phyloP scores from a whole-genome alignment of 2,329 filamentous ascomycete species.

The Macrophomina phaseolina region DNA sequence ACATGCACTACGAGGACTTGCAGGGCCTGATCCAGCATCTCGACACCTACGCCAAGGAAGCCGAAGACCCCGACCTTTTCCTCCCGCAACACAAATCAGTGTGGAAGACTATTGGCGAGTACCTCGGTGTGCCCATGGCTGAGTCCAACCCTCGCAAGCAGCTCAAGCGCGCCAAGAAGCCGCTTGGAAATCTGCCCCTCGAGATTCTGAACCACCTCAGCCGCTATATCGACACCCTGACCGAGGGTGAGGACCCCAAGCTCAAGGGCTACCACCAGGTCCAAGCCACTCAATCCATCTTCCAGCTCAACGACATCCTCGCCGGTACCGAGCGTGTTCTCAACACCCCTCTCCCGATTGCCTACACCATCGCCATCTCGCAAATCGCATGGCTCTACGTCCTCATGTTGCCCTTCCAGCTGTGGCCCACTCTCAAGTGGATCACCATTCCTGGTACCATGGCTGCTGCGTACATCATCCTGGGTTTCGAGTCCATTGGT shows the following conservation, averaged over 20 bases:
- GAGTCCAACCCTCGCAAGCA: conserved; percentile 78
- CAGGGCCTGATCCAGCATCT: conserved; percentile 72
- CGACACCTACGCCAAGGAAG: conserved; percentile 73
- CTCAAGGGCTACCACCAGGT: conserved; percentile 63
- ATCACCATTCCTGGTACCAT: conserved; percentile 75
- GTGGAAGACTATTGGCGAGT: conserved; percentile 72
- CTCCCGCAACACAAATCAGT: conserved; percentile 44
- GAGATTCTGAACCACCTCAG: conserved; percentile 79
- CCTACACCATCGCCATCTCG: conserved; percentile 82
- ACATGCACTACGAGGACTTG: conserved; percentile 77
- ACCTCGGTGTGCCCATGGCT: conserved; percentile 77
- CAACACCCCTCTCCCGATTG: conserved; percentile 80
- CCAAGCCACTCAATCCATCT: conserved; percentile 64
- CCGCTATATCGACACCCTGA: conserved; percentile 67
- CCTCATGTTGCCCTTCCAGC: conserved; percentile 80
- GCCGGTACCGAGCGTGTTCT: conserved; percentile 78
- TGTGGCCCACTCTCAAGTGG: conserved; percentile 68
- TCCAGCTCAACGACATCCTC: conserved; percentile 72
- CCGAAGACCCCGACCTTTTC: conserved; percentile 53
- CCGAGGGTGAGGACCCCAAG: conserved; percentile 55
- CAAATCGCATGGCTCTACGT: conserved; percentile 90
- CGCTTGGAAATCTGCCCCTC: conserved; percentile 81
- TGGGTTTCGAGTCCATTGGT: conserved; percentile 74
- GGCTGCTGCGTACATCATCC: conserved; percentile 75
- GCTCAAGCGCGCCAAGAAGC: conserved; percentile 73